Evolutionary conservation across 306 rosid genomes (phyloP).

Genomic region (Senna tora): DNA sequence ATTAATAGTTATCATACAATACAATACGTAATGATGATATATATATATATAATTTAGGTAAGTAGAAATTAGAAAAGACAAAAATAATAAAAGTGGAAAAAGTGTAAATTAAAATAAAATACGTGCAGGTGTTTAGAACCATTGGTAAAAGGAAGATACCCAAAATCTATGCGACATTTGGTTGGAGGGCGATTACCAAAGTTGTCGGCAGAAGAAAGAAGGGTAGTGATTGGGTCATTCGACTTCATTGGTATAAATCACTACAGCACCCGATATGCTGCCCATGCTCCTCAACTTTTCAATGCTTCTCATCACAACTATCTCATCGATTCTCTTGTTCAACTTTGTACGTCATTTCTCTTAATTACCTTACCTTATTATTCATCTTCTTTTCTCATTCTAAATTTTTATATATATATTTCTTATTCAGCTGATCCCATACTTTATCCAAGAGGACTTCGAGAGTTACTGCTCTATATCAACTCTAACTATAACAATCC

Average conservation of each 20-base stretch:
- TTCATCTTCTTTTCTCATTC: too few relatives aligned
- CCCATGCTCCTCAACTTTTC: slow-evolving; percentile 28
- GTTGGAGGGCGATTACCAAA: slow-evolving; percentile 56
- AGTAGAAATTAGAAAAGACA: too few relatives aligned
- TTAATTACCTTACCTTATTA: too few relatives aligned
- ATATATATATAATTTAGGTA: too few relatives aligned
- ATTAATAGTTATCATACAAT: too few relatives aligned
- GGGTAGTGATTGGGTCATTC: slow-evolving; percentile 49
- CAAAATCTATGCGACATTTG: slow-evolving; percentile 50
- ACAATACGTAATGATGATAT: too few relatives aligned
- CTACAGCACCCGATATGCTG: slow-evolving; percentile 52
- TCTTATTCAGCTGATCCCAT: too few relatives aligned
- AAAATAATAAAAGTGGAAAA: too few relatives aligned
- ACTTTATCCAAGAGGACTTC: slow-evolving; percentile 57
- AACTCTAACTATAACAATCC: slow-evolving; percentile 57
- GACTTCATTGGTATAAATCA: slow-evolving; percentile 72
- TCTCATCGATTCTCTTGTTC: slow-evolving; percentile 40
- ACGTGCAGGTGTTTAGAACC: slow-evolving; percentile 7
- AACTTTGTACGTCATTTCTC: too few relatives aligned
- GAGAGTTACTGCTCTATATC: slow-evolving; percentile 45
- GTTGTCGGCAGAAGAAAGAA: slow-evolving; percentile 49
- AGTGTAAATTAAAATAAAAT: too few relatives aligned
- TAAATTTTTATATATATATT: too few relatives aligned
- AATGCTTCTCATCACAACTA: slow-evolving; percentile 39
- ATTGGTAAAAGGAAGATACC: slow-evolving; percentile 54